phyloP scores from a whole-genome alignment of 2,329 filamentous ascomycete genomes.

The Cladophialophora yegresii region DNA sequence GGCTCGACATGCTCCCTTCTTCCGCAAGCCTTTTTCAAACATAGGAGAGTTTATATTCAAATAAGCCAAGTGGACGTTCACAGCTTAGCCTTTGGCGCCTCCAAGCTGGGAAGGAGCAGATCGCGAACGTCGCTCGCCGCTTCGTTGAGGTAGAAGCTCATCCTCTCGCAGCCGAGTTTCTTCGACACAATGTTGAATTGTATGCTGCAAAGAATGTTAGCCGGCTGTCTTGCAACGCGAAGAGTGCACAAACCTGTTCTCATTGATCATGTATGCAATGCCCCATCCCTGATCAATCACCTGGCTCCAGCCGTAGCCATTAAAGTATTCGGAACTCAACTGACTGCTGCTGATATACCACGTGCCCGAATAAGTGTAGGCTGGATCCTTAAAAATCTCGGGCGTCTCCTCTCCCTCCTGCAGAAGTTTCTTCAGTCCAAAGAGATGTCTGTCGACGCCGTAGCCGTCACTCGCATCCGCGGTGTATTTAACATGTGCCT shows the following conservation, averaged over 20 bases:
- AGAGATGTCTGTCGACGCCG: slow-evolving; percentile 94
- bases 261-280: slow-evolving; percentile 99
- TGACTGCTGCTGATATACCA: slow-evolving; percentile 92
- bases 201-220: slow-evolving; percentile 58
- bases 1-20: neutral
- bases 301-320: slow-evolving; percentile 98
- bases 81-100: slow-evolving; percentile 82
- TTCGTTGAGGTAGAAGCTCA: slow-evolving; percentile 96
- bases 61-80: slow-evolving; percentile 49
- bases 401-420: slow-evolving; percentile 78
- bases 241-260: slow-evolving; percentile 70
- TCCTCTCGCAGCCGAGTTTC: slow-evolving; percentile 81
- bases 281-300: slow-evolving; percentile 95
- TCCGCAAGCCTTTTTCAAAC: neutral
- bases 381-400: slow-evolving; percentile 81
- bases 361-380: slow-evolving; percentile 76
- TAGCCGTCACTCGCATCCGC: slow-evolving; percentile 84
- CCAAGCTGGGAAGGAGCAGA: slow-evolving; percentile 75
- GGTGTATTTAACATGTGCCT: slow-evolving; percentile 87
- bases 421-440: slow-evolving; percentile 89
- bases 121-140: slow-evolving; percentile 88
- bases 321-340: slow-evolving; percentile 95
- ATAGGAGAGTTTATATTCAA: slow-evolving; percentile 10
- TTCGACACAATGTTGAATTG: slow-evolving; percentile 99
- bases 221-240: neutral